These are phyloP conservation scores for Leucocoprinus leucothites DNA, from an alignment of 768 basidiomycete genomes.

Conservation along the genomic window DNA sequence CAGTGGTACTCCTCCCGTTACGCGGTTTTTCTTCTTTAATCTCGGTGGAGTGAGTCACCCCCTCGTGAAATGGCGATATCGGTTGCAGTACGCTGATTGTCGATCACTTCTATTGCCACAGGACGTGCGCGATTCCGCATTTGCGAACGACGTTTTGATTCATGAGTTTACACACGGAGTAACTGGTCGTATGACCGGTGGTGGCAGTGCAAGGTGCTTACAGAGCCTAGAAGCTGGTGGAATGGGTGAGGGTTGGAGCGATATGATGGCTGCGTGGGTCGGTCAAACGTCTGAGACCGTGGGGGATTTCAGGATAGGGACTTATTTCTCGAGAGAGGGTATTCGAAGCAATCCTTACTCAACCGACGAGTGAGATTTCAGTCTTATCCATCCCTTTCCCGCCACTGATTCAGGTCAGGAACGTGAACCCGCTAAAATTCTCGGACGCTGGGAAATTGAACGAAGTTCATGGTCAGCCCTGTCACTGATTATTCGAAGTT, in stretches of 20 bases:
- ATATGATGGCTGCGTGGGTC: constrained; percentile 47
- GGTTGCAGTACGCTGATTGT: not conserved
- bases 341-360: constrained; percentile 59
- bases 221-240: constrained; percentile 62
- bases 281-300: constrained; percentile 17
- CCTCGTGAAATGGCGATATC: constrained; percentile 18
- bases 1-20: not conserved
- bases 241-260: constrained; percentile 71
- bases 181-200: constrained; percentile 50
- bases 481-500: not conserved
- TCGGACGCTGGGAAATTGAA: constrained; percentile 32
- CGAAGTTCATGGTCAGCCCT: constrained; percentile 42
- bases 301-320: constrained; percentile 19
- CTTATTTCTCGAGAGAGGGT: constrained; percentile 47
- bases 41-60: not conserved
- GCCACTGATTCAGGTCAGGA: constrained; percentile 17
- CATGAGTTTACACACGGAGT: constrained; percentile 51
- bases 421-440: constrained; percentile 42
- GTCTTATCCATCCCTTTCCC: not conserved
- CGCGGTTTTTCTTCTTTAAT: constrained; percentile 3
- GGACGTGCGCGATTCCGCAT: constrained; percentile 48
- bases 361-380: constrained; percentile 32
- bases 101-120: too few species aligned
- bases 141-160: constrained; percentile 56
- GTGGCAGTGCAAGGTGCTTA: constrained; percentile 56